phyloP scores from a whole-genome alignment of 768 basidiomycete genomes.

The Tylopilus cervinicoccineus region DNA sequence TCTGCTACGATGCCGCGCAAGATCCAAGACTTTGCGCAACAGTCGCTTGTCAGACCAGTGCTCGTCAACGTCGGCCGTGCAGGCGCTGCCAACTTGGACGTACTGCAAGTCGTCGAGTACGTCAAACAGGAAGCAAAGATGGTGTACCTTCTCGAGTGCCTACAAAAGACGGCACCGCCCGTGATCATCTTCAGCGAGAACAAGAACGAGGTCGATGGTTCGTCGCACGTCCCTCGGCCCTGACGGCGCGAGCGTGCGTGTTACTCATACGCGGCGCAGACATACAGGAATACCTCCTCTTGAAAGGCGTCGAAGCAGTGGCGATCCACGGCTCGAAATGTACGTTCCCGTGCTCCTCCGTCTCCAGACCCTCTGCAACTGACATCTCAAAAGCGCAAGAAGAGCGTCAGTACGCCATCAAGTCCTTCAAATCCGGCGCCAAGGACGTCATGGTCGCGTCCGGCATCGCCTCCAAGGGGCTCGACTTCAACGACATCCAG shows the following conservation, averaged over 20 bases:
- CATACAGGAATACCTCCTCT: slow-evolving; percentile 94
- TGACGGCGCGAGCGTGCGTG: background rate
- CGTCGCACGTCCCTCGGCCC: slow-evolving; percentile 16
- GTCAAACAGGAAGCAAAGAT: slow-evolving; percentile 99
- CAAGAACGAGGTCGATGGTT: slow-evolving; percentile 99
- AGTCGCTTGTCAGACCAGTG: slow-evolving; percentile 91
- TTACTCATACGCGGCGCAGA: slow-evolving; percentile 46
- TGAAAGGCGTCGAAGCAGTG: slow-evolving; percentile 98
- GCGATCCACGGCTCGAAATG: slow-evolving; percentile 98
- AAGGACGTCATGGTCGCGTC: slow-evolving; percentile 99
- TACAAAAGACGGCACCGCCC: slow-evolving; percentile 97
- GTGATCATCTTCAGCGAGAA: slow-evolving; percentile 98
- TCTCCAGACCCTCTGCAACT: background rate
- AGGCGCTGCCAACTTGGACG: slow-evolving; percentile 95
- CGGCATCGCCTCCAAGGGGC: slow-evolving; percentile 94
- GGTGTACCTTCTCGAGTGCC: slow-evolving; percentile 96
- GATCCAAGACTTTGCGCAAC: slow-evolving; percentile 97
- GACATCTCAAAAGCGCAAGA: slow-evolving; percentile 70
- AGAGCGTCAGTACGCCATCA: slow-evolving; percentile 98
- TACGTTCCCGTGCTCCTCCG: slow-evolving; percentile 33
- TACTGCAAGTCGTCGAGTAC: slow-evolving; percentile 95
- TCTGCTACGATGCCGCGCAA: slow-evolving; percentile 99
- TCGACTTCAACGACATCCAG: slow-evolving; percentile 98
- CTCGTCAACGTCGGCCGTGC: slow-evolving; percentile 97
- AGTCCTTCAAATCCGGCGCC: slow-evolving; percentile 93